These are phyloP conservation scores for Liquidambar formosana DNA, from an alignment of 164 flowering plant genomes.

Conservation along the genomic window DNA sequence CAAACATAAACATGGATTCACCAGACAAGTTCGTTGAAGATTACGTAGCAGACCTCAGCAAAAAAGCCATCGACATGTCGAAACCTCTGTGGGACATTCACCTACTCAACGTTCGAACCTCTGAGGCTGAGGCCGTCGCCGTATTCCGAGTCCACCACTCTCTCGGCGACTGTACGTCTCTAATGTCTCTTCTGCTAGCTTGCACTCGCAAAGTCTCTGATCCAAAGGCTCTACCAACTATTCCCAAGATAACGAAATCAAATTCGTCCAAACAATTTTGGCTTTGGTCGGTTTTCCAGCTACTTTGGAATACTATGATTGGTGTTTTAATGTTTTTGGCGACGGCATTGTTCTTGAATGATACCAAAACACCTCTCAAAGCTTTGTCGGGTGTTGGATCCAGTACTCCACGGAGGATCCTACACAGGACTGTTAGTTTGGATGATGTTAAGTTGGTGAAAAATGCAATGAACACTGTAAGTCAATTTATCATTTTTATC, in stretches of 20 bases:
- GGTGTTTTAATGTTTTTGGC: slow-evolving; percentile 41
- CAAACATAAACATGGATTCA: slow-evolving; percentile 28
- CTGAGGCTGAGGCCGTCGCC: slow-evolving; percentile 43
- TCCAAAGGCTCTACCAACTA: slow-evolving; percentile 46
- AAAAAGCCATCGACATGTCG: slow-evolving; percentile 39
- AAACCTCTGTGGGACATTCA: slow-evolving; percentile 76
- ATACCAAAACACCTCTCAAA: slow-evolving; percentile 46
- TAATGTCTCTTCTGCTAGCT: slow-evolving; percentile 62
- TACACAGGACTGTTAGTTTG: slow-evolving; percentile 46
- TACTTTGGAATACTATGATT: slow-evolving; percentile 43
- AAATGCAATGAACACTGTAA: slow-evolving; percentile 42
- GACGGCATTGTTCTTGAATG: slow-evolving; percentile 38
- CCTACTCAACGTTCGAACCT: slow-evolving; percentile 50
- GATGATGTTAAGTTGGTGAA: slow-evolving; percentile 66
- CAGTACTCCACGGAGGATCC: slow-evolving; percentile 26
- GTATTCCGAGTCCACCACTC: slow-evolving; percentile 67
- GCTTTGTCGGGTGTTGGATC: slow-evolving; percentile 28
- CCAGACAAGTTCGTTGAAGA: slow-evolving; percentile 54
- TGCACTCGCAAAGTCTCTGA: slow-evolving; percentile 45
- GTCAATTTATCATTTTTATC: too few species aligned
- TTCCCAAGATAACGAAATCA: slow-evolving; percentile 30
- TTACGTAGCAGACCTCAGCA: slow-evolving; percentile 41
- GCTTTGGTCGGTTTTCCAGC: slow-evolving; percentile 28
- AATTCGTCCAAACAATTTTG: neutral
- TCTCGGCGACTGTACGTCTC: slow-evolving; percentile 68